Percentiles rank a stretch among this genome's conserved stretches.
These are phyloP conservation scores for Starmerella floricola DNA, from an alignment of 805 yeast genomes.

Conservation along the genomic window DNA sequence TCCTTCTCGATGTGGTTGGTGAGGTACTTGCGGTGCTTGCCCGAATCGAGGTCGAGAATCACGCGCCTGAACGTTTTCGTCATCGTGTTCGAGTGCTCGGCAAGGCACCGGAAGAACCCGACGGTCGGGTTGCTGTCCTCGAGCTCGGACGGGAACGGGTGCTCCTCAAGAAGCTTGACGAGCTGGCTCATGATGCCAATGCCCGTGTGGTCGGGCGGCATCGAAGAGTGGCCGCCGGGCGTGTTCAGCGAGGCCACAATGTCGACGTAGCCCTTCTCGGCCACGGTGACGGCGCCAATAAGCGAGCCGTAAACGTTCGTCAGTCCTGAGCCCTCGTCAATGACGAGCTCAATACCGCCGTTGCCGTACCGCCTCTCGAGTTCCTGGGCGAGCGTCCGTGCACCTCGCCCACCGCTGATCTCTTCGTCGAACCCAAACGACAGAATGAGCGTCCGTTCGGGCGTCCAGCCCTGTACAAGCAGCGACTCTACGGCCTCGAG, in stretches of 20 bases:
- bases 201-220: slow-evolving; percentile 70
- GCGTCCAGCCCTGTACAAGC: slow-evolving; percentile 40
- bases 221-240: slow-evolving; percentile 70
- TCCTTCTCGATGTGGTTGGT: slow-evolving; percentile 14
- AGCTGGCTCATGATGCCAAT: slow-evolving; percentile 63
- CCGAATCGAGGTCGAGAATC: slow-evolving; percentile 16
- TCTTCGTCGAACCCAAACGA: slow-evolving; percentile 80
- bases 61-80: slow-evolving; percentile 15
- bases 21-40: slow-evolving; percentile 12
- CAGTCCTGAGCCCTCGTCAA: slow-evolving; percentile 58
- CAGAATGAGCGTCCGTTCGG: slow-evolving; percentile 49
- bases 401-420: slow-evolving; percentile 52
- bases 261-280: slow-evolving; percentile 52
- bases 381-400: slow-evolving; percentile 38
- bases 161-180: slow-evolving; percentile 43
- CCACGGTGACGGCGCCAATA: slow-evolving; percentile 45
- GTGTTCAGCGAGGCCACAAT: slow-evolving; percentile 40
- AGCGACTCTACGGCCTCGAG: slow-evolving; percentile 53
- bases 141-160: slow-evolving; percentile 43
- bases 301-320: slow-evolving; percentile 35
- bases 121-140: slow-evolving; percentile 49
- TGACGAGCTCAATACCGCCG: slow-evolving; percentile 48
- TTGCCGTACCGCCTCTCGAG: slow-evolving; percentile 46
- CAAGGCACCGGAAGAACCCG: slow-evolving; percentile 48
- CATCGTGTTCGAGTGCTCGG: slow-evolving; percentile 28